Conservation (phyloP, 1,284 basidiomycete species). For the Kalmanozyma brasiliensis region DNA sequence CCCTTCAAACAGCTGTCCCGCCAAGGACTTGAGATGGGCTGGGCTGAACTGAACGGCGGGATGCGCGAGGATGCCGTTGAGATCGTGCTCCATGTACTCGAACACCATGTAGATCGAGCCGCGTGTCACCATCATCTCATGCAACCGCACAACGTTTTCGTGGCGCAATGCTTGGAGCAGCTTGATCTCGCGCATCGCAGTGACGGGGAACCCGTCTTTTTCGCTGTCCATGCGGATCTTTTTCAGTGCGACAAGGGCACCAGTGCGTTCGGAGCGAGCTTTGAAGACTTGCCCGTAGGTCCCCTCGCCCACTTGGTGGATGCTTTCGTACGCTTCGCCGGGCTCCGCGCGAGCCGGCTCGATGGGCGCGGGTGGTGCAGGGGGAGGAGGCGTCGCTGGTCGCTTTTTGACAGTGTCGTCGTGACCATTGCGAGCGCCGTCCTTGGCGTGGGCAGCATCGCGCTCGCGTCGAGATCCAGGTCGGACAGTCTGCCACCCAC, state of each 20-base stretch:
- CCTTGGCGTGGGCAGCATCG: background rate
- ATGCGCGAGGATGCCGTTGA: conserved; percentile 93
- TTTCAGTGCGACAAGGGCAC: conserved; percentile 87
- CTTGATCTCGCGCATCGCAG: conserved; percentile 98
- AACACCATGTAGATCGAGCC: conserved; percentile 97
- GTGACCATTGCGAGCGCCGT: conserved; percentile 10
- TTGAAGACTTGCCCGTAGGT: conserved; percentile 99
- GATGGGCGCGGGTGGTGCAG: background rate
- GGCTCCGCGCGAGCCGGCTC: conserved; percentile 34
- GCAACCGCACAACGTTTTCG: conserved; percentile 85
- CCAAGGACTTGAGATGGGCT: conserved; percentile 93
- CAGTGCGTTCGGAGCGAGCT: conserved; percentile 82
- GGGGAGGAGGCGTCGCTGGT: background rate
- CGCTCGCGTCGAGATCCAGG: conserved; percentile 22
- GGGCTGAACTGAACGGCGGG: conserved; percentile 82
- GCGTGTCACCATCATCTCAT: conserved; percentile 95
- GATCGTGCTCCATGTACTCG: conserved; percentile 99
- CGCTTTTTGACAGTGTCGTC: conserved; percentile 4
- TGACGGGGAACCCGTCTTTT: conserved; percentile 97
- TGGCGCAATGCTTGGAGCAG: conserved; percentile 90
- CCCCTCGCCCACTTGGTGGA: conserved; percentile 96
- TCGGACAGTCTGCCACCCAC: conserved; percentile 42
- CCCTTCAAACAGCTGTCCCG: conserved; percentile 91
- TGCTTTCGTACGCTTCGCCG: conserved; percentile 79
- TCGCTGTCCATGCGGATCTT: conserved; percentile 98